Conservation (phyloP, 176 grass and related monocot species). For the Aechmea fasciata region DNA sequence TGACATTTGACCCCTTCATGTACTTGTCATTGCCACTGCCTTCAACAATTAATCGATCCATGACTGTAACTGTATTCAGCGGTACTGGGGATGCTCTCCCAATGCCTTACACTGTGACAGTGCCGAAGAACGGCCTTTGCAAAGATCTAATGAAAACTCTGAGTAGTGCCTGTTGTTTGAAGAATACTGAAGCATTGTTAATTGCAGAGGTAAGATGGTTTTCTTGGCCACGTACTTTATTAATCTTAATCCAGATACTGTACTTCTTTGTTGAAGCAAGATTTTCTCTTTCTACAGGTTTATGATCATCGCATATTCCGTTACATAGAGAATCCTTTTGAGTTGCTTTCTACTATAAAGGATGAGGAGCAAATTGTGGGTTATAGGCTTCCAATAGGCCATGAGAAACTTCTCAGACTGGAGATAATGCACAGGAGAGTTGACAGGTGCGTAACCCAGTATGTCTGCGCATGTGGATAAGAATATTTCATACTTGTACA, state of each 20-base stretch:
- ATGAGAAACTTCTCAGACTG: constrained; percentile 60
- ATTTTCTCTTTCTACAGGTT: constrained; percentile 40
- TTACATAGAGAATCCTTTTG: constrained; percentile 41
- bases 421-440: constrained; percentile 64
- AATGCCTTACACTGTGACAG: constrained; percentile 71
- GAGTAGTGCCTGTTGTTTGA: constrained; percentile 49
- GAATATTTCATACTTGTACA: too few relatives aligned
- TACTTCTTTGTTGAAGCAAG: background rate
- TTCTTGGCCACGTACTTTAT: background rate
- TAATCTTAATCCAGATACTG: background rate
- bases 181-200: constrained; percentile 57
- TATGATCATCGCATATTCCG: constrained; percentile 69
- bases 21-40: constrained; percentile 89
- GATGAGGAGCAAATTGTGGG: constrained; percentile 84
- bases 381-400: constrained; percentile 63
- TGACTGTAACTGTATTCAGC: constrained; percentile 84
- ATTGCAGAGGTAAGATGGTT: constrained; percentile 66
- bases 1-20: constrained; percentile 98
- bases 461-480: too few relatives aligned
- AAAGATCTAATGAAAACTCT: constrained; percentile 63
- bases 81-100: constrained; percentile 63
- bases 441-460: constrained; percentile 40
- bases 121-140: constrained; percentile 63
- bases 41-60: constrained; percentile 67
- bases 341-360: constrained; percentile 55